Evolutionary conservation across 2,329 filamentous ascomycete species (phyloP).

Genomic region (Fusarium temperatum): DNA sequence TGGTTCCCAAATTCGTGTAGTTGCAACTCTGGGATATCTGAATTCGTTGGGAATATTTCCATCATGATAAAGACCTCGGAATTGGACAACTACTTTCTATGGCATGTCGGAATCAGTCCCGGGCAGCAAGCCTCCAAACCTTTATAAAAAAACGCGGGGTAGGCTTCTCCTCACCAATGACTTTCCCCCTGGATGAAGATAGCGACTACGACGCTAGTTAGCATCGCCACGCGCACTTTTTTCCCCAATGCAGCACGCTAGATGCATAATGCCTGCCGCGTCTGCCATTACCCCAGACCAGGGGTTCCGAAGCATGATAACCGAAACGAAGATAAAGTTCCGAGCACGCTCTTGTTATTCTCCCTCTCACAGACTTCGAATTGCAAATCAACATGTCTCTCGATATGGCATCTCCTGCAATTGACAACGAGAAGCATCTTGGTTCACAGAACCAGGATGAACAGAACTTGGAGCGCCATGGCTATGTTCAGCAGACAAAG

Average conservation of each 20-base stretch:
- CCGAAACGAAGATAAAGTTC: not conserved
- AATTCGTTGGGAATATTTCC: not conserved
- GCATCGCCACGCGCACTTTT: conserved; percentile 10
- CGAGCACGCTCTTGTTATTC: not conserved
- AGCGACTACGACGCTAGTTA: not conserved
- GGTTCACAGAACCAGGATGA: not conserved
- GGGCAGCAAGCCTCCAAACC: not conserved
- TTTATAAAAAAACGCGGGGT: not conserved
- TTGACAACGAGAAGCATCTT: not conserved
- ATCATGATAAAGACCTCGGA: not conserved
- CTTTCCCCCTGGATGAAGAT: not conserved
- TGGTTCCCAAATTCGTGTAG: no score
- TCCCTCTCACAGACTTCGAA: not conserved
- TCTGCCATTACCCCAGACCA: not conserved
- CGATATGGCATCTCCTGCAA: not conserved
- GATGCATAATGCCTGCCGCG: not conserved
- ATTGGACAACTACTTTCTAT: not conserved
- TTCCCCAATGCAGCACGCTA: not conserved
- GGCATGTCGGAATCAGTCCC: not conserved
- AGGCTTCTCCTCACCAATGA: not conserved
- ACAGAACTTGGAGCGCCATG: conserved; percentile 2
- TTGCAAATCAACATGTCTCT: not conserved
- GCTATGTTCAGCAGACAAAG: not conserved
- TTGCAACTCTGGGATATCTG: not conserved
- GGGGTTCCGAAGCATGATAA: not conserved